Evolutionary conservation across 371 early-diverging fungal species (phyloP), one percentile per base, ranked within the genome.

Genomic region (Smittium culicis): DNA sequence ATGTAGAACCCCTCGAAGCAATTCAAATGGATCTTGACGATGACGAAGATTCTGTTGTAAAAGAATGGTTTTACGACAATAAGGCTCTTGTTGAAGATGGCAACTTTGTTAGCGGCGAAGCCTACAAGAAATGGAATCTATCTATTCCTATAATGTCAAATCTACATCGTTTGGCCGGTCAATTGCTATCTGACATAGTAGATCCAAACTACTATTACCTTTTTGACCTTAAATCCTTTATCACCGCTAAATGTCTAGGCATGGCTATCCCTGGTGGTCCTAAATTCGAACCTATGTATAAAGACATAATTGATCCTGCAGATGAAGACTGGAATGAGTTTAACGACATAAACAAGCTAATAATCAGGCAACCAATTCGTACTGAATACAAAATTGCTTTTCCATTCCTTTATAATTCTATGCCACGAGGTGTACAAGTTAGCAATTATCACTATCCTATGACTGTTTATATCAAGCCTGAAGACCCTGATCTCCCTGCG

Each of bases 251-350:
- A 79, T 92, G 96, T 8, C 80, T 98, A 45, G 96, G 94, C 77
- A 88, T 98, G 86, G 96, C 97, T n/a, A 93, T 98, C 71, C 99
- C 99, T 1, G 96, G 98, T 69, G 99, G 99, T 32, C 96, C 98
- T 34, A 95, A 95, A 71, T 98, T 97, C 65, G 99, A 98, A 75
- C 97, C 98, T 17, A 80, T 98, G 57, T 91, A 90, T 74, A 86
- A 93, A 45, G 98, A 97, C 74, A 82, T 92, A 70, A 27, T 64
- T 20, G 95, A 98, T 70, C 84, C 92, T 2, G 88, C 87, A 1
- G 97, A 98, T 74, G 98, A 98, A 72, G 98, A 98, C 79, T 98
- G 99, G 99, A 98, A 97, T 75, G 99, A 97, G 77, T 98, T 98
- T 79, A 98, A 98, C 81, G 99, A 98, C 73, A 95, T 98, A 81